Evolutionary conservation across 1,284 basidiomycete genomes (phyloP).

Genomic region (Bjerkandera adusta): DNA sequence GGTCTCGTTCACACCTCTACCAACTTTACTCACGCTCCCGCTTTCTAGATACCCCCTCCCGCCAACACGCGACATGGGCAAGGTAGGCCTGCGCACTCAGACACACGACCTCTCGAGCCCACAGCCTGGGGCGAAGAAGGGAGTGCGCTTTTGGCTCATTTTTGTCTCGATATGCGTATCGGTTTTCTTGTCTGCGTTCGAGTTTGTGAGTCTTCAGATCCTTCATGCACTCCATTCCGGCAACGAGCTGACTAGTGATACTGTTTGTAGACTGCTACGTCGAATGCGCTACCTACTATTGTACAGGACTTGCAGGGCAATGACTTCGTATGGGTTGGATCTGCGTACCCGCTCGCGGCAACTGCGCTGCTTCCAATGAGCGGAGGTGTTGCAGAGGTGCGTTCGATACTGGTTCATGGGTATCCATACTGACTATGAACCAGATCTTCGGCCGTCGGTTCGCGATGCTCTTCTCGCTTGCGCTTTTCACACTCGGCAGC

Average conservation of each 20-base stretch:
- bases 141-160: conserved; percentile 32
- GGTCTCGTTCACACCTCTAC: no score
- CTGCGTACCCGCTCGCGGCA: conserved; percentile 34
- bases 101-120: no score
- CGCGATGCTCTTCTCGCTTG: conserved; percentile 3
- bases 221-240: not conserved
- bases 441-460: conserved; percentile 10
- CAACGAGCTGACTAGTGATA: not conserved
- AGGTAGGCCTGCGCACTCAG: no score
- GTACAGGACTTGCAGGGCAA: conserved; percentile 29
- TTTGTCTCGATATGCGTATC: conserved; percentile 32
- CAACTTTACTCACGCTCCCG: no score
- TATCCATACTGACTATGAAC: not conserved
- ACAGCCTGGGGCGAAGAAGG: no score
- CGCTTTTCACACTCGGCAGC: conserved; percentile 9
- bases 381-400: conserved; percentile 24
- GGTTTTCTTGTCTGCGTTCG: conserved; percentile 33
- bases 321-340: conserved; percentile 36
- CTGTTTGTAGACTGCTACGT: conserved; percentile 27
- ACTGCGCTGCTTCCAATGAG: conserved; percentile 35
- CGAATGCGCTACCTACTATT: conserved; percentile 37
- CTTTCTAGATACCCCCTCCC: no score
- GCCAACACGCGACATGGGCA: no score
- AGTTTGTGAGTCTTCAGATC: conserved; percentile 23
- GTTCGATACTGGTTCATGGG: not conserved